Base-by-base conservation (phyloP, 1,139 yeast species). In the Taphrina betulina region DNA sequence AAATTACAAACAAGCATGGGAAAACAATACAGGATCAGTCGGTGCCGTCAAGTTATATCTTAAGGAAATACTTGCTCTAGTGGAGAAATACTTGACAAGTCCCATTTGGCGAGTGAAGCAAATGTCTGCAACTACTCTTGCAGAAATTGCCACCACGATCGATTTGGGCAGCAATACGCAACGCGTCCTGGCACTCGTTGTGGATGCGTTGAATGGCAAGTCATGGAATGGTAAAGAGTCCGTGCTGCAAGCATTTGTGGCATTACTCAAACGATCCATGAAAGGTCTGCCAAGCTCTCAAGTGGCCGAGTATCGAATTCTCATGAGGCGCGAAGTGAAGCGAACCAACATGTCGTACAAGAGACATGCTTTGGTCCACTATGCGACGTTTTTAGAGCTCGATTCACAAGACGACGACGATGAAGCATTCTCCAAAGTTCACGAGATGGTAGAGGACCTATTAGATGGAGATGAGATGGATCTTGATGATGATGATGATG, bases 141-240 rank as follows among this genome's bases (percentile, higher is more conserved):
- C 83, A 5, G 79, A 77, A 14, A 68, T 72, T 38, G 69, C 67
- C 22, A 53, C 46, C 2, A 45, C 57, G 7, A 45, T 38, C 23
- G 40, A 40, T 20, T 33, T 50, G 20, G 48, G 48, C 3, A 19
- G 14, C 7, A 26, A 55, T 7, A 56, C 57, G 7, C 44, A 57
- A 3, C 72, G 73, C 17, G 67, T 89, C 22, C 77, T 86, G 57
- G 71, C 72, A 0, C 73, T 82, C 3, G 72, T 89, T 53, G 66
- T 86, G 20, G 78, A 77, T 41, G 81, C 95, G 0, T 76, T 83
- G 59, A 74, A 77, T 57, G 96, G 96, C 0, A 79, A 92, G 60
- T 79, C 94, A 7, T 92, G 96, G 95, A 77, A 77, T 17, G 97
- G 97, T 5, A 92, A 92, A 66, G 96, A 88, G 62, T 69, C 75